Evolutionary conservation across 805 yeast genomes (phyloP), one percentile per base, ranked within the genome.

Genomic region (Groenewaldozyma salmanticensis): DNA sequence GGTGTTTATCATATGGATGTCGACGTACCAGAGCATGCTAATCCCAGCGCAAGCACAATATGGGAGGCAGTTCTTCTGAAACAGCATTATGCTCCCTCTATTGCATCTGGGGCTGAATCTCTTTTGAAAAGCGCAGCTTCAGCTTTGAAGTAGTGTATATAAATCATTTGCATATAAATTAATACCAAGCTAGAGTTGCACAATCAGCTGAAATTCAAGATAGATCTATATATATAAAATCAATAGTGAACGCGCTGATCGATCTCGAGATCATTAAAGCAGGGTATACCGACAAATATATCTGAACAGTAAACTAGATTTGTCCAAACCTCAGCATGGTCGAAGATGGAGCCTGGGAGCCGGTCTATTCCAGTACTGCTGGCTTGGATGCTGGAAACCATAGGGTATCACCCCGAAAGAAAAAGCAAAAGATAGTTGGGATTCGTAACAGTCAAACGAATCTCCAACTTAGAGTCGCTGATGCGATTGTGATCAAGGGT

Each of bases 21-120:
- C 9, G 74, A 73, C 40, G 78, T 74, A 35, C 75, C 84, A 7
- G 84, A 81, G 49, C 75, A 90, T 57, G 67, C 83, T 50, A 88
- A 92, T 54, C 74, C 94, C 1, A 90, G 81, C 33, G 92, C 90
- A 15, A 94, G 96, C 1, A 81, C 87, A 0, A 62, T 90, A 27
- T 92, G 95, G 95, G 98, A 92, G 55, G 75, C 78, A 39, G 79
- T 79, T 4, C 61, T 90, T 32, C 65, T 92, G 42, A 81, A 79
- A 43, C 75, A 77, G 47, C 97, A 92, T 60, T 92, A 84, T 57
- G 75, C 86, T 46, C 94, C 95, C 2, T 62, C 73, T 43, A 84
- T 88, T n/a, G 71, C 78, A 18, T 80, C 79, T 52, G 88, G 86
- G 13, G 74, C 68, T 7, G 39, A 42, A 15, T 27, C 42, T 21